Evolutionary conservation across 345 rosid species (phyloP).

Genomic region (Rubroshorea leprosula): DNA sequence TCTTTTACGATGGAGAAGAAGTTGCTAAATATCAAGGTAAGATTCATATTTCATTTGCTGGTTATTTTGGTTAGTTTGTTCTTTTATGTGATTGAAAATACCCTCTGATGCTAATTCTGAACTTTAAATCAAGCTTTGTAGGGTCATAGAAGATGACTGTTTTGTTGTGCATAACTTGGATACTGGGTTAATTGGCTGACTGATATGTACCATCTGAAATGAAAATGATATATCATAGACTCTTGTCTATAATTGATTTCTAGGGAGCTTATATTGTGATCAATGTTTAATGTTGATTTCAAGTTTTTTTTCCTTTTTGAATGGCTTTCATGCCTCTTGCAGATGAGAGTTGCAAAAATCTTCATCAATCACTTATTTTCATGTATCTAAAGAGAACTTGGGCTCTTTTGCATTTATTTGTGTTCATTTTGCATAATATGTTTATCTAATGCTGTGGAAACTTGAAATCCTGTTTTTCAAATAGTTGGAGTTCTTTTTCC

Average conservation of each 20-base stretch:
- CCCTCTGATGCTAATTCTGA: background rate
- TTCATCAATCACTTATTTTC: background rate
- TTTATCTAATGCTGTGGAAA: background rate
- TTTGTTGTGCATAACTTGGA: too few relatives aligned
- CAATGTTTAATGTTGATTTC: background rate
- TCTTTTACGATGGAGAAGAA: constrained; percentile 86
- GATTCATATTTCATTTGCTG: background rate
- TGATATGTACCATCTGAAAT: too few relatives aligned
- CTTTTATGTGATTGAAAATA: background rate
- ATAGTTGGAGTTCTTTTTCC: background rate
- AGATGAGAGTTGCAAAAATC: background rate
- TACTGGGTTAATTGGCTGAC: too few relatives aligned
- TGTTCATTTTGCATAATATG: background rate
- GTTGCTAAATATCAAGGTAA: constrained; percentile 88
- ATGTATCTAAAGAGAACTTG: background rate
- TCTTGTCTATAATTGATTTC: too few relatives aligned
- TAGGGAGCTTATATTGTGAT: background rate
- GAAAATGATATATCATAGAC: too few relatives aligned
- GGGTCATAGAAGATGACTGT: background rate
- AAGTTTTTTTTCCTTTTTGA: background rate
- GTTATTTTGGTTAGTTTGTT: background rate
- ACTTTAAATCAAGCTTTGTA: too few relatives aligned
- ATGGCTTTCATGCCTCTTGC: background rate
- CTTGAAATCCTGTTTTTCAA: background rate
- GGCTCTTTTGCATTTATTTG: background rate